Percentiles rank a stretch among this genome's conserved stretches.
Evolutionary conservation across 495 filamentous ascomycete genomes (phyloP).

Genomic region (Lasiosphaeris hirsuta): DNA sequence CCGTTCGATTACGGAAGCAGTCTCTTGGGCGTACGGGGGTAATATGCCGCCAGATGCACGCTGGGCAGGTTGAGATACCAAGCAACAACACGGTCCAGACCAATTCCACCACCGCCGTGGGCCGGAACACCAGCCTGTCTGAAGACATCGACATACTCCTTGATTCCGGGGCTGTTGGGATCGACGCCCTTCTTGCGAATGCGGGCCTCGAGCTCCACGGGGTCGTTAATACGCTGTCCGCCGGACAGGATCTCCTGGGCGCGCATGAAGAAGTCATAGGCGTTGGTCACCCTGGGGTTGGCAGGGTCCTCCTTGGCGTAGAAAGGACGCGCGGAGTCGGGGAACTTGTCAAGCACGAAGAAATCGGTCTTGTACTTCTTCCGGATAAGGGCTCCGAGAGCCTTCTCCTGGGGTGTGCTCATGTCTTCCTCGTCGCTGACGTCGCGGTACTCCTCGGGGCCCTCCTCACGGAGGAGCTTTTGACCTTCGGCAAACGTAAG

Average conservation of each 20-base stretch:
- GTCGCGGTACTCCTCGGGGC: slow-evolving; percentile 64
- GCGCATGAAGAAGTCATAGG: slow-evolving; percentile 90
- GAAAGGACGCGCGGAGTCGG: slow-evolving; percentile 78
- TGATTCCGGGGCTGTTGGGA: slow-evolving; percentile 68
- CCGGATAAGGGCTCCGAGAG: slow-evolving; percentile 78
- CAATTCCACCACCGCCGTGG: slow-evolving; percentile 84
- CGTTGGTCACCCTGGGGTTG: slow-evolving; percentile 69
- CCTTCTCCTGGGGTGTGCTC: slow-evolving; percentile 81
- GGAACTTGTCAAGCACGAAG: slow-evolving; percentile 90
- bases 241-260: slow-evolving; percentile 55
- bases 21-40: slow-evolving; percentile 40
- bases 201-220: slow-evolving; percentile 62
- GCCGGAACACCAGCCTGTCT: slow-evolving; percentile 67
- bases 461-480: slow-evolving; percentile 73
- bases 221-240: slow-evolving; percentile 63
- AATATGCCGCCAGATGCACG: slow-evolving; percentile 72
- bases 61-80: slow-evolving; percentile 82
- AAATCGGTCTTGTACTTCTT: slow-evolving; percentile 87
- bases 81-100: slow-evolving; percentile 84
- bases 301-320: slow-evolving; percentile 78
- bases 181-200: slow-evolving; percentile 73
- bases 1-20: neutral
- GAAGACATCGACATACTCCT: slow-evolving; percentile 83
- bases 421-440: slow-evolving; percentile 77
- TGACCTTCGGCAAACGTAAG: slow-evolving; percentile 85